Evolutionary conservation across 306 rosid genomes (phyloP).

Genomic region (Dalbergia oliveri): DNA sequence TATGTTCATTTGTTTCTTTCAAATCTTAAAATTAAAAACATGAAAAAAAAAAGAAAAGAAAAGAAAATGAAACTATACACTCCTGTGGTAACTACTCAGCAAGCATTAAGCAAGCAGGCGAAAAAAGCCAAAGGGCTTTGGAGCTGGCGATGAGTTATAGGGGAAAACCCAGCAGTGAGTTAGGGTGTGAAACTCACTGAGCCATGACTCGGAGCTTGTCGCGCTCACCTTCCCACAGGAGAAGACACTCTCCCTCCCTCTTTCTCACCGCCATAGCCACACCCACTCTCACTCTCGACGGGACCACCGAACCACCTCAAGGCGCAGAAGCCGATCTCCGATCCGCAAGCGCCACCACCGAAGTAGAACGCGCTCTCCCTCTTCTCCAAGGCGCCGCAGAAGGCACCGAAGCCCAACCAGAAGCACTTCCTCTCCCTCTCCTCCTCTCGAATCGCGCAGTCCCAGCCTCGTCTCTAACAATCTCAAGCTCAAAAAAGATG

Average conservation of each 20-base stretch:
- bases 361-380: slow-evolving; percentile 56
- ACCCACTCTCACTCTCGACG: slow-evolving; percentile 33
- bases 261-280: slow-evolving; percentile 48
- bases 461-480: slow-evolving; percentile 57
- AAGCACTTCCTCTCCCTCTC: slow-evolving; percentile 59
- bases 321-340: slow-evolving; percentile 44
- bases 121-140: neutral
- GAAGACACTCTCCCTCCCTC: slow-evolving; percentile 53
- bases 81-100: neutral
- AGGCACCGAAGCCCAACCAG: slow-evolving; percentile 48
- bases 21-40: no score
- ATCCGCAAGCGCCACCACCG: slow-evolving; percentile 12
- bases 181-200: neutral
- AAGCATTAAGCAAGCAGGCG: no score
- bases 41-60: no score
- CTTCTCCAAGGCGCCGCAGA: slow-evolving; percentile 55
- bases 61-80: no score
- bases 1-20: no score
- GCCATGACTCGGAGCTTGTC: slow-evolving; percentile 68
- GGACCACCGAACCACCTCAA: slow-evolving; percentile 53
- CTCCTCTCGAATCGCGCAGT: slow-evolving; percentile 59
- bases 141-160: neutral
- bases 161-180: neutral
- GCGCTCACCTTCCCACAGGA: slow-evolving; percentile 63
- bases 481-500: slow-evolving; percentile 64